Evolutionary conservation across 805 yeast genomes (phyloP).

Genomic region (Priceomyces castillae): DNA sequence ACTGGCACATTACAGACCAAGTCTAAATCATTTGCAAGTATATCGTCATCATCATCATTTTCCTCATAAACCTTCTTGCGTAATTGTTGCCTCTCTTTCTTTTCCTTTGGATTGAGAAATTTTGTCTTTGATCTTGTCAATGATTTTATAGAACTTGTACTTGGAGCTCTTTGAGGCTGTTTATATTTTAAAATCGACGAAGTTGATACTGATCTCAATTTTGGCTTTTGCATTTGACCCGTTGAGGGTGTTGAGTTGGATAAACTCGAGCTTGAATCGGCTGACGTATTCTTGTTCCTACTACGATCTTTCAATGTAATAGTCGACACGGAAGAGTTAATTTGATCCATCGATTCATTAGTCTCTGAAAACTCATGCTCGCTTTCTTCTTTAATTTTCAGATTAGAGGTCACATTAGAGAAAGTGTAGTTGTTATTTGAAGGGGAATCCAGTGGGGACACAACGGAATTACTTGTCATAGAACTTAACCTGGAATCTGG

Average conservation of each 20-base stretch:
- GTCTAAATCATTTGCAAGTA: conserved; percentile 35
- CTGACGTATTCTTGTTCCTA: not conserved
- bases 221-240: conserved; percentile 1
- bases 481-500: conserved; percentile 39
- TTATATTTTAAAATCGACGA: conserved; percentile 8
- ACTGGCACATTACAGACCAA: conserved; percentile 45
- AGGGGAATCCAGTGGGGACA: conserved; percentile 20
- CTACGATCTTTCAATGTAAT: conserved; percentile 12
- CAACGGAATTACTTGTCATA: conserved; percentile 28
- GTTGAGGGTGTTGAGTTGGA: conserved; percentile 3
- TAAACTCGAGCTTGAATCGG: conserved; percentile 2
- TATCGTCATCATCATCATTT: conserved; percentile 39
- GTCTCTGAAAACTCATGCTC: conserved; percentile 5
- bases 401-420: conserved; percentile 1
- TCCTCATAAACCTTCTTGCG: conserved; percentile 42
- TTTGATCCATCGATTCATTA: conserved; percentile 7
- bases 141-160: conserved; percentile 12
- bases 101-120: conserved; percentile 32
- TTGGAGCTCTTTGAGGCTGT: conserved; percentile 4
- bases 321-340: conserved; percentile 18
- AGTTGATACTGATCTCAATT: conserved; percentile 13
- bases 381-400: conserved; percentile 7
- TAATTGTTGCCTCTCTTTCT: conserved; percentile 35
- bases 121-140: conserved; percentile 34
- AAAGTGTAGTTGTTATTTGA: conserved; percentile 9